Percentiles rank a stretch among this genome's conserved stretches.
phyloP scores from a whole-genome alignment of 441 rosid genomes.

The Gossypium schwendimanii region DNA sequence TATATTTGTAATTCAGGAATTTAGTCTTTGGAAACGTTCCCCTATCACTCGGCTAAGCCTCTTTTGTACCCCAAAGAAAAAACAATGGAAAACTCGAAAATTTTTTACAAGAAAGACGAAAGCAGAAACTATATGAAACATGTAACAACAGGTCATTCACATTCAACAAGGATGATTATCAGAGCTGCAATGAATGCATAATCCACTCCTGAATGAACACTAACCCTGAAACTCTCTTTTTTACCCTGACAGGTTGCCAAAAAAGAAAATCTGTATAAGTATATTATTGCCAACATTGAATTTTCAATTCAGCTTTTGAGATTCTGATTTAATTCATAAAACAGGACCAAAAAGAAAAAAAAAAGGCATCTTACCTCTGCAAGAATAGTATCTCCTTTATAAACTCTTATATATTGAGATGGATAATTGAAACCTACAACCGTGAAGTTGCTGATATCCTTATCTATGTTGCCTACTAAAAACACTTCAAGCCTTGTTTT shows the following conservation, averaged over 20 bases:
- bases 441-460: slow-evolving; percentile 38
- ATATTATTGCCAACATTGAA: neutral
- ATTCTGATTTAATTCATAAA: neutral
- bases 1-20: no score
- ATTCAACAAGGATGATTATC: slow-evolving; percentile 45
- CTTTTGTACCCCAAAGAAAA: neutral
- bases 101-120: neutral
- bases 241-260: slow-evolving; percentile 29
- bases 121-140: neutral
- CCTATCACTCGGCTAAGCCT: neutral
- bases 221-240: slow-evolving; percentile 31
- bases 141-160: slow-evolving; percentile 19
- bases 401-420: slow-evolving; percentile 48
- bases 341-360: neutral
- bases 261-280: slow-evolving; percentile 25
- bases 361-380: slow-evolving; percentile 44
- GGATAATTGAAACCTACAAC: slow-evolving; percentile 42
- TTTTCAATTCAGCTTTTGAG: neutral
- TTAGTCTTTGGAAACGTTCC: neutral
- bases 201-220: slow-evolving; percentile 59
- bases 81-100: neutral
- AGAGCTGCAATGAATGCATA: slow-evolving; percentile 65
- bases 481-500: slow-evolving; percentile 50
- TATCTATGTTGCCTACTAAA: slow-evolving; percentile 30
- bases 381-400: slow-evolving; percentile 37